A percentile compares a stretch with the other conserved stretches of the same genome.
Evolutionary conservation across 1,284 basidiomycete species (phyloP).

Genomic region (Ustanciosporium gigantosporum): DNA sequence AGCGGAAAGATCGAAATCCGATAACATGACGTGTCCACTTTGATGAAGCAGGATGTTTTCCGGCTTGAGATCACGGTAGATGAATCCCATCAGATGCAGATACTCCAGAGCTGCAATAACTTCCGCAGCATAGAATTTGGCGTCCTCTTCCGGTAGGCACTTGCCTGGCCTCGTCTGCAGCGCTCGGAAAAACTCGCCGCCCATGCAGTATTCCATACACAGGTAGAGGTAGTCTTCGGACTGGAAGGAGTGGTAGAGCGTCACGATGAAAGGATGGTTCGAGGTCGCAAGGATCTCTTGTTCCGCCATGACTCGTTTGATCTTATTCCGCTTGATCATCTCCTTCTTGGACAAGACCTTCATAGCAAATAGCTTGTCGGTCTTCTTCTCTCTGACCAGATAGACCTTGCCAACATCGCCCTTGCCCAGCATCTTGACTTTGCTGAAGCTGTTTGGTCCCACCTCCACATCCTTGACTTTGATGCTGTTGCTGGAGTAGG

Average conservation of each 20-base stretch:
- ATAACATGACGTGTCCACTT: constrained; percentile 99
- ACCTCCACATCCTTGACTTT: constrained; percentile 71
- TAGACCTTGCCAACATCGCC: constrained; percentile 61
- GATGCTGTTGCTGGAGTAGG: constrained; percentile 96
- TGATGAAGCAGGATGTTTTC: constrained; percentile 98
- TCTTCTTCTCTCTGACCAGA: constrained; percentile 55
- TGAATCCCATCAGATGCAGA: constrained; percentile 97
- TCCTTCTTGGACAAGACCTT: constrained; percentile 60
- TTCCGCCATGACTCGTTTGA: constrained; percentile 59
- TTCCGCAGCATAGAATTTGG: constrained; percentile 97
- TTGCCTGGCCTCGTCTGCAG: constrained; percentile 80
- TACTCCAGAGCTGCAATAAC: constrained; percentile 97
- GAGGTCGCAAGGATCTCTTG: constrained; percentile 57
- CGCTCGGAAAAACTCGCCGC: constrained; percentile 97
- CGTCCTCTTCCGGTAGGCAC: constrained; percentile 90
- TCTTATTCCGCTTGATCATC: constrained; percentile 61
- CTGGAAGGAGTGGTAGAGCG: constrained; percentile 61
- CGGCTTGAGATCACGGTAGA: constrained; percentile 97
- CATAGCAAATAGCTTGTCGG: constrained; percentile 56
- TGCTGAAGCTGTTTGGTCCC: constrained; percentile 53
- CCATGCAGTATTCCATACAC: constrained; percentile 81
- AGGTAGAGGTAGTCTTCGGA: constrained; percentile 59
- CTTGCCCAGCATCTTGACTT: constrained; percentile 61
- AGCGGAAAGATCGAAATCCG: constrained; percentile 97
- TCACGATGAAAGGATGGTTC: constrained; percentile 60